Conservation (phyloP, 306 rosid species). For the Medicago truncatula region MtrunA17r5.0-ANR NC_053043.1:16438001-16438500, state of each 20-base stretch:
- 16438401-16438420: constrained; percentile 99
- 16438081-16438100: not conserved
- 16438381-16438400: constrained; percentile 87
- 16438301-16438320: not conserved
- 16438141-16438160: too few species aligned
- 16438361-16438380: constrained; percentile 91
- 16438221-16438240: too few species aligned
- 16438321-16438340: constrained; percentile 63
- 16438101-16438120: too few species aligned
- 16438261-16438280: too few species aligned
- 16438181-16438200: not conserved
- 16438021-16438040: constrained; percentile 30
- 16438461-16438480: constrained; percentile 30
- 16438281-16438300: too few species aligned
- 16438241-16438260: too few species aligned
- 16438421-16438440: constrained; percentile 64
- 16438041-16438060: not conserved
- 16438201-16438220: not conserved
- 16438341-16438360: constrained; percentile 98
- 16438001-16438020: constrained; percentile 45
- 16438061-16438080: not conserved
- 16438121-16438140: too few species aligned
- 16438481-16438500: constrained; percentile 9
- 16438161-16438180: not conserved
- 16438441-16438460: constrained; percentile 20